Base-by-base conservation (phyloP, 2,329 filamentous ascomycete species). In the Amauroascus niger region DNA sequence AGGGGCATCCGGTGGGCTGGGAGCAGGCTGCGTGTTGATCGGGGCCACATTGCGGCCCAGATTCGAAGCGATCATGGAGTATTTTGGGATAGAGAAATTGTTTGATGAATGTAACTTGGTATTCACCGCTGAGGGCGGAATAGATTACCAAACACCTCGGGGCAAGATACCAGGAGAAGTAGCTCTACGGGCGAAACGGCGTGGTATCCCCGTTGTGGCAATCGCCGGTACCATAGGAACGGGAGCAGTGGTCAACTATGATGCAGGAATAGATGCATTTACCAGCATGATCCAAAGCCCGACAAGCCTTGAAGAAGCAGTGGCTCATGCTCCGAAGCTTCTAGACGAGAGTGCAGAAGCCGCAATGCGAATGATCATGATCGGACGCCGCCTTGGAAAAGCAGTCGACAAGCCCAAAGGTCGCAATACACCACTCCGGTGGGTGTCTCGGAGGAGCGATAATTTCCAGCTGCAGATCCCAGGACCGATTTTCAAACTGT, bases 81-180 rank as follows among this genome's bases (percentile, higher is more conserved):
- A 77, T 58, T 73, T 79, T 46, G 69, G 72, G 49, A 63, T 79
- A 26, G 69, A 74, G 39, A 64, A 65, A 1, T 65, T 77, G 2
- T 74, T 79, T 51, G 67, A 71, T 13, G 62, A 71, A 26, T 76
- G 73, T 57, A 72, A 79, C 54, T 67, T 79, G 6, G 74, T 78
- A 0, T 67, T 79, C 57, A 79, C 76, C 0, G 76, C 75, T 1
- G 77, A 79, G 59, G 76, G 77, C 0, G 74, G 74, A 8, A 69
- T 79, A 14, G 77, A 79, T 57, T 69, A 71, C 44, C 76, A 79
- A 57, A 77, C 75, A 0, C 71, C 75, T 0, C 65, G 69, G 41
- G 77, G 76, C 1, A 79, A 79, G 60, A 77, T 79, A 57, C 76
- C 77, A 7, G 75, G 71, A 2, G 76, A 79, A 60, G 70, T 79